phyloP scores from a whole-genome alignment of 306 rosid genomes.

The Trifolium subterraneum region DNA sequence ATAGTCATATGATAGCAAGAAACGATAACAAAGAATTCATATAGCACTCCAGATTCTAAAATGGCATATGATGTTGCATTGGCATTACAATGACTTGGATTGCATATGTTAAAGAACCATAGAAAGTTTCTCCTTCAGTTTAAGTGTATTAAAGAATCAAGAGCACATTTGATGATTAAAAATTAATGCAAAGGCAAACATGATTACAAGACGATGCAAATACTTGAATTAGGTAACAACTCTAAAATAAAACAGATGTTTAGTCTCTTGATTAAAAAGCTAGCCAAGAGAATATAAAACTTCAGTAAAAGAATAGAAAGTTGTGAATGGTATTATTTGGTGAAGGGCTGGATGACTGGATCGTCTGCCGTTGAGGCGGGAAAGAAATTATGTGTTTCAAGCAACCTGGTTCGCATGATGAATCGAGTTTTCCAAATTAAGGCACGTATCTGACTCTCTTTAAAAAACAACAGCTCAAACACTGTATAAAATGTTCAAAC shows the following conservation, averaged over 20 bases:
- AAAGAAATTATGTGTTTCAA: too few relatives aligned
- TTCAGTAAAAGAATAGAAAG: background rate
- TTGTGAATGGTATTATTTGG: background rate
- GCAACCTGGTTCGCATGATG: too few relatives aligned
- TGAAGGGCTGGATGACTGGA: too few relatives aligned
- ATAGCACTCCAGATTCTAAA: slow-evolving; percentile 13
- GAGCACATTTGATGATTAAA: background rate
- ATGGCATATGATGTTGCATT: slow-evolving; percentile 32
- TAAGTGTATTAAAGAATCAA: background rate
- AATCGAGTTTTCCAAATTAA: too few relatives aligned
- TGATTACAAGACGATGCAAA: background rate
- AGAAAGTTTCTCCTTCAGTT: slow-evolving; percentile 28
- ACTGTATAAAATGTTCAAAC: too few relatives aligned
- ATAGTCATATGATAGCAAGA: background rate
- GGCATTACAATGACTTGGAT: slow-evolving; percentile 21
- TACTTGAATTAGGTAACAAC: background rate
- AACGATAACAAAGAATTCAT: slow-evolving; percentile 17
- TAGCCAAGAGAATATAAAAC: background rate
- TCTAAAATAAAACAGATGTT: background rate
- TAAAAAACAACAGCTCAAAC: too few relatives aligned
- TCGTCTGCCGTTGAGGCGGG: too few relatives aligned
- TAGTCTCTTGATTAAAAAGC: background rate
- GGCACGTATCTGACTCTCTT: too few relatives aligned
- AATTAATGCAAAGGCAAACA: background rate
- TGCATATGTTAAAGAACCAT: slow-evolving; percentile 20